Conservation (phyloP, 169 alveolate genomes). For the Cryptosporidium xiaoi region DNA sequence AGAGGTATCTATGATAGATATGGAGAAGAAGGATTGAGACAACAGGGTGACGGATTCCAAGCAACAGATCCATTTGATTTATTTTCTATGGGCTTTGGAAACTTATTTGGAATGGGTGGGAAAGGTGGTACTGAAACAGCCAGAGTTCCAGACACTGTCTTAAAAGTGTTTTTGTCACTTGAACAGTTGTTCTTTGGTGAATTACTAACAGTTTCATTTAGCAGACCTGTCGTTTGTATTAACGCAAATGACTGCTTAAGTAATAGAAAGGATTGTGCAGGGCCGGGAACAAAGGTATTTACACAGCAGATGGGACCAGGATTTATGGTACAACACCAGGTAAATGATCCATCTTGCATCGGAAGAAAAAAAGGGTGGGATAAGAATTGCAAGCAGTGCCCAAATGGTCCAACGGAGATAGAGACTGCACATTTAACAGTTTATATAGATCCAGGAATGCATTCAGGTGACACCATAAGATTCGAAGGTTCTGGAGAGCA, state of each 20-base stretch:
- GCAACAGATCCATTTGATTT: slow-evolving; percentile 91
- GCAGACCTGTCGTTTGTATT: slow-evolving; percentile 81
- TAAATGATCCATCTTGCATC: slow-evolving; percentile 84
- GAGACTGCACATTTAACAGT: slow-evolving; percentile 76
- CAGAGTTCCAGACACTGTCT: slow-evolving; percentile 82
- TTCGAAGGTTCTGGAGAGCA: slow-evolving; percentile 87
- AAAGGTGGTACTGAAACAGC: slow-evolving; percentile 80
- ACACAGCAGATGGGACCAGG: slow-evolving; percentile 88
- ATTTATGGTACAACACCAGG: slow-evolving; percentile 86
- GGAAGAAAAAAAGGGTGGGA: slow-evolving; percentile 87
- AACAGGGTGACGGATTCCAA: slow-evolving; percentile 58
- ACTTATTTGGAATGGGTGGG: slow-evolving; percentile 82
- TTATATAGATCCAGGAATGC: slow-evolving; percentile 78
- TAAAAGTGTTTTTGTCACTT: slow-evolving; percentile 77
- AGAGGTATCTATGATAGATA: slow-evolving; percentile 77
- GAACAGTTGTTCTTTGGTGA: slow-evolving; percentile 85
- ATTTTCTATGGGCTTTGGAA: slow-evolving; percentile 94
- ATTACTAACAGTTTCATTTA: slow-evolving; percentile 77
- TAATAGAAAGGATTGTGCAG: slow-evolving; percentile 84
- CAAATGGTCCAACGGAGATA: slow-evolving; percentile 80
- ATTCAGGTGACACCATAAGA: slow-evolving; percentile 82
- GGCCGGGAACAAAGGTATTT: slow-evolving; percentile 81
- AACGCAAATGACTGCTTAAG: slow-evolving; percentile 84
- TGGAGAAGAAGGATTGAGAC: slow-evolving; percentile 80
- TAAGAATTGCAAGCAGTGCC: slow-evolving; percentile 82